phyloP scores from a whole-genome alignment of 345 rosid species.

The Cardamine chenopodiifolia region DNA sequence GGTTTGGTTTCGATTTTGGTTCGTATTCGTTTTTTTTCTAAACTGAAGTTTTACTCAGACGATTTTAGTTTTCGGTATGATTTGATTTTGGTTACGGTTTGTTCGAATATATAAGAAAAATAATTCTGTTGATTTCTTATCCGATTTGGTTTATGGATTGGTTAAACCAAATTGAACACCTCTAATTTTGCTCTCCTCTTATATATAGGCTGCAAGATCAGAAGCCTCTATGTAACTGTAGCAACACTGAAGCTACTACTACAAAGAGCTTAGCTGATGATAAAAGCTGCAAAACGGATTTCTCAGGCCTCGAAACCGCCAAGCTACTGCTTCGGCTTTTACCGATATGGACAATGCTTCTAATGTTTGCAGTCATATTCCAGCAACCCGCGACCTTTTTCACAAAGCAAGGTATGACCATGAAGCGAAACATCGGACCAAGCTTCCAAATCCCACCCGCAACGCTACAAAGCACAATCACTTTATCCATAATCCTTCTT shows the following conservation, averaged over 20 bases:
- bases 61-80: too few species aligned
- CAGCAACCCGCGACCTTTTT: constrained; percentile 89
- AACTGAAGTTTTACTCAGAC: too few species aligned
- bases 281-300: constrained; percentile 32
- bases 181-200: constrained; percentile 17
- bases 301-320: constrained; percentile 43
- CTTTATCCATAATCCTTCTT: constrained; percentile 80
- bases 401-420: constrained; percentile 88
- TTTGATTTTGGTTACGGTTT: too few species aligned
- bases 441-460: constrained; percentile 90
- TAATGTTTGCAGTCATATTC: constrained; percentile 86
- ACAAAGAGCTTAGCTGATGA: constrained; percentile 25
- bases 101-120: too few species aligned
- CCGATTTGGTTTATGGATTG: neutral
- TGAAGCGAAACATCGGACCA: constrained; percentile 72
- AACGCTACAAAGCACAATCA: constrained; percentile 83
- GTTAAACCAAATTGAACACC: neutral
- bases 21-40: neutral
- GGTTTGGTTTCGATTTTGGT: neutral
- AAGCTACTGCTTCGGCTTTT: constrained; percentile 59
- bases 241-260: constrained; percentile 21
- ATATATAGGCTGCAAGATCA: constrained; percentile 65
- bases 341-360: constrained; percentile 91
- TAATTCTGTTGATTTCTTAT: neutral
- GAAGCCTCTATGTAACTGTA: constrained; percentile 66